Evolutionary conservation across 2,329 filamentous ascomycete species (phyloP), one percentile per base, ranked within the genome.

Genomic region (Scedosporium apiospermum): DNA sequence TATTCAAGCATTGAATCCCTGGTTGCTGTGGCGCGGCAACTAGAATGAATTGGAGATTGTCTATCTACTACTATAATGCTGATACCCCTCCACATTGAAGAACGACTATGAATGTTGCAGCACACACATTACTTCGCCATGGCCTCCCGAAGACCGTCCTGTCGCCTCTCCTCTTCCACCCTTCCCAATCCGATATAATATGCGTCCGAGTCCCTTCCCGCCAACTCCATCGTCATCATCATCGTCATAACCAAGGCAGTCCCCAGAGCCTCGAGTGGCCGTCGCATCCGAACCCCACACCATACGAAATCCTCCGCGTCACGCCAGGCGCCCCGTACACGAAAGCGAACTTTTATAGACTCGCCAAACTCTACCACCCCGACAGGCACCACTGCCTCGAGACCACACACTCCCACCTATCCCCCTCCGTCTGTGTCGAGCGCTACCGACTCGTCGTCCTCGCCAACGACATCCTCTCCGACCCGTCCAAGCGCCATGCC

Each of bases 311-410:
- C 71, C 87, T 98, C 69, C 80, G 83, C 65, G 74, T 78, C 58
- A 27, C 59, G 16, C 34, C 23, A 9, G 78, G 78, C 63, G 86
- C 85, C 14, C 82, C 86, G 1, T 98, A 99, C 74, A 88, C 84
- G 65, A 98, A 99, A 75, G 77, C 81, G 53, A 86, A 86, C 64
- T 99, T 92, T 80, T 95, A 96, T 74, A 84, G 93, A 70, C 84
- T 99, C 61, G 95, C 96, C 63, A 99, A 98, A 78, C 80, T 96
- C 57, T 99, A 99, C 77, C 95, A 99, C 71, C 95, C 95, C 0
- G 95, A 99, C 74, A 65, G 64, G 65, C 74, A 78, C 65, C 26
- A 55, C 23, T 46, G 21, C 49, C 21, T 18, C 62, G 66, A 57
- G 63, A 68, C 51, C 62, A 65, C n/a, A 63, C 70, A 55, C 65